Evolutionary conservation across 345 rosid genomes (phyloP).

Genomic region (Gossypium herbaceum): DNA sequence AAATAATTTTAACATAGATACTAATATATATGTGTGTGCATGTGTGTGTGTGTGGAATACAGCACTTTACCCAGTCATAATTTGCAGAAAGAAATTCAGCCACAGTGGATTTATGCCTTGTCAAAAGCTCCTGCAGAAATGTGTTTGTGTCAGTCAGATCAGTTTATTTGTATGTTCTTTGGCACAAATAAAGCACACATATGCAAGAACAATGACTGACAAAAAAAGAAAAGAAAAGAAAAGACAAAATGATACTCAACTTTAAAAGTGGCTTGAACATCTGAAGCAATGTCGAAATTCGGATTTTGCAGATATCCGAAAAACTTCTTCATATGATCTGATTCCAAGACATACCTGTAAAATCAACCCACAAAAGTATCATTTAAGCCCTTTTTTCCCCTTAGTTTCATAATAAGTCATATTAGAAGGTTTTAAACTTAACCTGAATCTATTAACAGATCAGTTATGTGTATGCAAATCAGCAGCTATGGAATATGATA

Average conservation of each 20-base stretch:
- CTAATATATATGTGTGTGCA: neutral
- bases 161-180: neutral
- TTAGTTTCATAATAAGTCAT: too few species aligned
- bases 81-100: constrained; percentile 41
- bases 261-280: constrained; percentile 46
- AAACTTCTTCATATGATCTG: constrained; percentile 40
- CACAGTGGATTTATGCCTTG: constrained; percentile 31
- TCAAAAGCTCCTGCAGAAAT: constrained; percentile 36
- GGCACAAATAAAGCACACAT: neutral
- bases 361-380: constrained; percentile 9
- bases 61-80: constrained; percentile 42
- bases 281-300: constrained; percentile 47
- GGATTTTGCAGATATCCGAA: constrained; percentile 40
- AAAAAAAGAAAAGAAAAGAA: neutral
- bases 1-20: neutral
- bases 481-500: too few species aligned
- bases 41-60: neutral
- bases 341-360: constrained; percentile 41
- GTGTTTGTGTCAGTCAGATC: neutral
- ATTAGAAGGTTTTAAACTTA: too few species aligned
- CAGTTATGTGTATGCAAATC: too few species aligned
- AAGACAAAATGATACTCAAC: constrained; percentile 17
- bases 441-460: too few species aligned
- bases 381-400: neutral
- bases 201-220: neutral